Conservation (phyloP, 2,329 filamentous ascomycete genomes). For the Alternaria sp. region DNA sequence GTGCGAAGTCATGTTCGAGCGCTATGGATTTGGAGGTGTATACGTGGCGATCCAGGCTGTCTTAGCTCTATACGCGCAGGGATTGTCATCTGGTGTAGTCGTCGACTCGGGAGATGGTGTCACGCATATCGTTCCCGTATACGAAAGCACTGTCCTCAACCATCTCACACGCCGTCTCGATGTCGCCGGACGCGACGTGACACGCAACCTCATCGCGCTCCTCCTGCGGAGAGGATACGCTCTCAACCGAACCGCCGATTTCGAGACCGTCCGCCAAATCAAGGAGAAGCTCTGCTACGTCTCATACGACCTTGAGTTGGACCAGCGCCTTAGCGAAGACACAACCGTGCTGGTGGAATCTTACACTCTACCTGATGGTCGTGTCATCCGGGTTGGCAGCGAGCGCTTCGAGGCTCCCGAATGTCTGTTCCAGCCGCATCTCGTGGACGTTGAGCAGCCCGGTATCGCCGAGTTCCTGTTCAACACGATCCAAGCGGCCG, state of each 20-base stretch:
- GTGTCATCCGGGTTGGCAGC: constrained; percentile 93
- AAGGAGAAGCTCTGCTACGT: constrained; percentile 99
- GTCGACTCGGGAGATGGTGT: constrained; percentile 98
- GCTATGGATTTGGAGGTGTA: constrained; percentile 93
- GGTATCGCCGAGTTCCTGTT: constrained; percentile 97
- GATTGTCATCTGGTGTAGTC: constrained; percentile 83
- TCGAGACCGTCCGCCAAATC: constrained; percentile 97
- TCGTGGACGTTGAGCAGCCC: constrained; percentile 96
- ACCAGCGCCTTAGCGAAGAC: constrained; percentile 95
- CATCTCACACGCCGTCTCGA: constrained; percentile 93
- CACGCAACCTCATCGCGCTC: constrained; percentile 95
- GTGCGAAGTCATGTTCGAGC: constrained; percentile 99
- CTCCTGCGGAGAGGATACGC: constrained; percentile 93
- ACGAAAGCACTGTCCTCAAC: constrained; percentile 97
- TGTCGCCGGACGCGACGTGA: constrained; percentile 95
- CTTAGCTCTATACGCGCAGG: constrained; percentile 93
- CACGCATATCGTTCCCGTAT: constrained; percentile 97
- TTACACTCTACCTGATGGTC: constrained; percentile 95
- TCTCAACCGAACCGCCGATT: constrained; percentile 96
- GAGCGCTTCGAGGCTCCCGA: constrained; percentile 98
- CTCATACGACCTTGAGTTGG: constrained; percentile 94
- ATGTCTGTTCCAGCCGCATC: constrained; percentile 96
- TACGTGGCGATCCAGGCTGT: constrained; percentile 99
- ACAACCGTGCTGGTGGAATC: constrained; percentile 97
- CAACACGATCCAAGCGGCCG: constrained; percentile 96